A percentile compares a stretch with the other conserved stretches of the same genome.
Conservation (phyloP, 2,329 filamentous ascomycete species). For the Venturia aucupariae region DNA sequence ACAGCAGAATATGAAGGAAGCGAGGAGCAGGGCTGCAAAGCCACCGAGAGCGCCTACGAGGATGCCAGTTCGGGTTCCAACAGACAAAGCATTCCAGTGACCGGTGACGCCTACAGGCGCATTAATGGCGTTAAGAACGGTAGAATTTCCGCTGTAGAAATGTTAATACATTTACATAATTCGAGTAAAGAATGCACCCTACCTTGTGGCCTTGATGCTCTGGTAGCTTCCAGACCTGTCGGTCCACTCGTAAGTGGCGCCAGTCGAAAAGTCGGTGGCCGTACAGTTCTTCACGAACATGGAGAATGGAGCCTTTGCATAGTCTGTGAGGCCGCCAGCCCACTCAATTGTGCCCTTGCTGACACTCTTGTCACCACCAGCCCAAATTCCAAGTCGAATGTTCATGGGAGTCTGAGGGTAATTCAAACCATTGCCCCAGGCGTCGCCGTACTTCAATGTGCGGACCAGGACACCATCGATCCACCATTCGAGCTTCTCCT, state of each 20-base stretch:
- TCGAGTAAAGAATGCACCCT: slow-evolving; percentile 19
- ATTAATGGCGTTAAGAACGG: slow-evolving; percentile 26
- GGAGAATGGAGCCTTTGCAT: slow-evolving; percentile 26
- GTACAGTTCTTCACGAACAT: slow-evolving; percentile 28
- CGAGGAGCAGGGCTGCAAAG: slow-evolving; percentile 21
- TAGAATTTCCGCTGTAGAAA: slow-evolving; percentile 25
- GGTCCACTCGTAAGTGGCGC: slow-evolving; percentile 31
- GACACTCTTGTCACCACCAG: slow-evolving; percentile 13
- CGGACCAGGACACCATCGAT: slow-evolving; percentile 61
- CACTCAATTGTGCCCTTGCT: slow-evolving; percentile 26
- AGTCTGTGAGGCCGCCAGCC: slow-evolving; percentile 29
- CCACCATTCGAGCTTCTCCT: slow-evolving; percentile 57
- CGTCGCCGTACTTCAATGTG: slow-evolving; percentile 49
- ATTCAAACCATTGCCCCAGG: slow-evolving; percentile 44
- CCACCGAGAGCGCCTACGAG: slow-evolving; percentile 22
- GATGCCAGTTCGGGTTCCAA: slow-evolving; percentile 28
- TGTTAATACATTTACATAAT: slow-evolving; percentile 6
- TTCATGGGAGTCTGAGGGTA: slow-evolving; percentile 74
- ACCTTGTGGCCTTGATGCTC: slow-evolving; percentile 40
- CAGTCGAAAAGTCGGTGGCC: slow-evolving; percentile 27
- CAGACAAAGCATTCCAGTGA: slow-evolving; percentile 27
- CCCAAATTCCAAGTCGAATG: slow-evolving; percentile 56
- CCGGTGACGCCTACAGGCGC: slow-evolving; percentile 28
- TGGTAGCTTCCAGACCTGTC: slow-evolving; percentile 30
- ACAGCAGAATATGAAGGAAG: slow-evolving; percentile 28